Evolutionary conservation across 768 basidiomycete genomes (phyloP), one percentile per base, ranked within the genome.

Genomic region (Boletus rufocinnamomeus): DNA sequence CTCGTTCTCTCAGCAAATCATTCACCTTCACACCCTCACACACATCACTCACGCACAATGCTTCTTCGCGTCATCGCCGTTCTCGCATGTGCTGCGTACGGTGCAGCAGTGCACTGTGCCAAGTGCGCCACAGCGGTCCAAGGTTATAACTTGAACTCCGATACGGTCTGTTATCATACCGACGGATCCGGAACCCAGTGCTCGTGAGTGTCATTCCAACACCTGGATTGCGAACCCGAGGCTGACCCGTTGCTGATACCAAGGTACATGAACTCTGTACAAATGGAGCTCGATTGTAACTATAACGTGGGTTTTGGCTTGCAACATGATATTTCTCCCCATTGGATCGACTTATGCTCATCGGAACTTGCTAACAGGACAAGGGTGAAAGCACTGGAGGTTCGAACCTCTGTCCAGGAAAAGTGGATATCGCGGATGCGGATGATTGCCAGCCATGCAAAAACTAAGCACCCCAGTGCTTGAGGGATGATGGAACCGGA

Each of bases 261-360:
- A 40, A 38, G 38, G 38, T 40, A 19, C 13, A 19, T 14, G 32
- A 34, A 34, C 32, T 13, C 7, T 13, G 37, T 19, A 40, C 8
- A 6, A n/a, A n/a, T n/a, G 7, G 21, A 2, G 6, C 13, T 23
- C 5, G 0, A 14, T 19, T 58, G 52, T 19, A 3, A 32, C 6
- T 58, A 58, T 47, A 16, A 40, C 32, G 59, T 60, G 11, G 28
- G 58, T 57, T 57, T 14, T n/a, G 27, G 4, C 47, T 47, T 6
- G 16, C 44, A 13, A 17, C 14, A 6, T 40, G 23, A 44, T 27
- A 23, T 37, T 45, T 50, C 25, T 25, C 5, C 4, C 10, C 46
- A 2, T 58, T 28, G 4, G 28, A 40, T 34, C 25, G 17, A 43
- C 21, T 43, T 13, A 21, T 7, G 21, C 41, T 43, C n/a, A n/a